A percentile compares a stretch with the other conserved stretches of the same genome.
phyloP scores from a whole-genome alignment of 192 early-diverging fungal species.

The Coemansia erecta region DNA sequence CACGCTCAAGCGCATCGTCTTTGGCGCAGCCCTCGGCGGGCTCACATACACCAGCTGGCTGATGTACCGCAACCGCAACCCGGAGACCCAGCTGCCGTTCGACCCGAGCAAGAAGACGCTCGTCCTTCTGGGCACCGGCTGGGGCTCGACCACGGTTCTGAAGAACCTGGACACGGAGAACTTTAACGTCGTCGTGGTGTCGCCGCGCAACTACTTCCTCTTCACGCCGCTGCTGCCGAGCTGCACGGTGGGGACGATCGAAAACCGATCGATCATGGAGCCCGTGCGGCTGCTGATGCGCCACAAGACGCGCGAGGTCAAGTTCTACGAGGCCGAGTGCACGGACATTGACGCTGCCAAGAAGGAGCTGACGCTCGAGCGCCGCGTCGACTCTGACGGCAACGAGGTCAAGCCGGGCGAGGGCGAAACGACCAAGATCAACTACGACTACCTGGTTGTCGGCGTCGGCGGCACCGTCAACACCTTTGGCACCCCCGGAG shows the following conservation, averaged over 20 bases:
- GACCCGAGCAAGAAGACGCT: constrained; percentile 47
- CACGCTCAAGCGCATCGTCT: constrained; percentile 34
- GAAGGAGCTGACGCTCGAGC: constrained; percentile 77
- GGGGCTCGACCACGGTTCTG: constrained; percentile 57
- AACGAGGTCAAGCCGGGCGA: constrained; percentile 56
- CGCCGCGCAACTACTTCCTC: constrained; percentile 88
- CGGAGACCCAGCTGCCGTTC: constrained; percentile 35
- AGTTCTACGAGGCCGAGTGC: constrained; percentile 88
- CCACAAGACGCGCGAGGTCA: constrained; percentile 80
- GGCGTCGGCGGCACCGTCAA: constrained; percentile 77
- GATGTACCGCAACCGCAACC: constrained; percentile 53
- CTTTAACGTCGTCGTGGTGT: constrained; percentile 76
- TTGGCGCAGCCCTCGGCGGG: constrained; percentile 22
- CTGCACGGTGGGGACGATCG: constrained; percentile 86
- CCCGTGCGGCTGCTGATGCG: constrained; percentile 84
- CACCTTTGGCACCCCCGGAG: constrained; percentile 83
- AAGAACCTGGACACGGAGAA: constrained; percentile 74
- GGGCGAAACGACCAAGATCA: constrained; percentile 46
- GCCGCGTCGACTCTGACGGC: constrained; percentile 60
- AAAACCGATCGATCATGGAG: constrained; percentile 82
- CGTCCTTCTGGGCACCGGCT: constrained; percentile 45
- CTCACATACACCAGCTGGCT: constrained; percentile 40
- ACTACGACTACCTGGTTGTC: constrained; percentile 82
- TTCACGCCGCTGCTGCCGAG: constrained; percentile 69
- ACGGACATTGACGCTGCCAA: constrained; percentile 80